Percentiles rank a stretch among this genome's conserved stretches.
These are phyloP conservation scores for Phytophthora tentaculata DNA, from an alignment of 352 stramenopile species.

Conservation along the genomic window DNA sequence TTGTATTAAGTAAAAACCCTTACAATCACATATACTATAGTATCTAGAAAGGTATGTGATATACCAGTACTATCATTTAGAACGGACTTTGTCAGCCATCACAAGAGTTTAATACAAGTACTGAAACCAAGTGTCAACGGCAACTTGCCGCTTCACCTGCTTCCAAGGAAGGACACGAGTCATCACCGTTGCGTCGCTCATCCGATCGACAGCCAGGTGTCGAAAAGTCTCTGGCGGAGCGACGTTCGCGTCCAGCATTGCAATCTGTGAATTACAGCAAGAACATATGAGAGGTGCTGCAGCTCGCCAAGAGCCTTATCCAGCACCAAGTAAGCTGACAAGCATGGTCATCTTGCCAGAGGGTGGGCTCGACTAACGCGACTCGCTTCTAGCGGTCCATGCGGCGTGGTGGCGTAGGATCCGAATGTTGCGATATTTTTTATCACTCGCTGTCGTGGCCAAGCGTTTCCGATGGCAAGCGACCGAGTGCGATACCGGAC, in stretches of 20 bases:
- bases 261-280: conserved; percentile 9
- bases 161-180: conserved; percentile 26
- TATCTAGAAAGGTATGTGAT: too few species aligned
- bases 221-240: conserved; percentile 11
- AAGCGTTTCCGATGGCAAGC: conserved; percentile 25
- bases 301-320: not conserved
- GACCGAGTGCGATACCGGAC: conserved; percentile 13
- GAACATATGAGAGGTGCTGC: conserved; percentile 18
- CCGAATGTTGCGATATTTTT: conserved; percentile 20
- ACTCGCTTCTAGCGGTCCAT: conserved; percentile 20
- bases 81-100: conserved; percentile 15
- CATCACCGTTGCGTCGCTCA: conserved; percentile 24
- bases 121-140: conserved; percentile 26
- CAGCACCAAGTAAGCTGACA: conserved; percentile 3
- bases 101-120: conserved; percentile 9
- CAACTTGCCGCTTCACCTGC: conserved; percentile 23
- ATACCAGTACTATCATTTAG: not conserved
- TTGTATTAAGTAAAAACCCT: not conserved
- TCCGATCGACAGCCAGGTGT: conserved; percentile 25
- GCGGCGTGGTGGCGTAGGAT: conserved; percentile 5
- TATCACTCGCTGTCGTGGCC: conserved; percentile 14
- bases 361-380: conserved; percentile 22
- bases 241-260: conserved; percentile 16
- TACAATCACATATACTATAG: not conserved
- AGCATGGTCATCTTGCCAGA: conserved; percentile 14